Percentiles rank a stretch among this genome's conserved stretches.
These are phyloP conservation scores for Alternaria ventricosa DNA, from an alignment of 2,329 filamentous ascomycete genomes.

Conservation along the genomic window DNA sequence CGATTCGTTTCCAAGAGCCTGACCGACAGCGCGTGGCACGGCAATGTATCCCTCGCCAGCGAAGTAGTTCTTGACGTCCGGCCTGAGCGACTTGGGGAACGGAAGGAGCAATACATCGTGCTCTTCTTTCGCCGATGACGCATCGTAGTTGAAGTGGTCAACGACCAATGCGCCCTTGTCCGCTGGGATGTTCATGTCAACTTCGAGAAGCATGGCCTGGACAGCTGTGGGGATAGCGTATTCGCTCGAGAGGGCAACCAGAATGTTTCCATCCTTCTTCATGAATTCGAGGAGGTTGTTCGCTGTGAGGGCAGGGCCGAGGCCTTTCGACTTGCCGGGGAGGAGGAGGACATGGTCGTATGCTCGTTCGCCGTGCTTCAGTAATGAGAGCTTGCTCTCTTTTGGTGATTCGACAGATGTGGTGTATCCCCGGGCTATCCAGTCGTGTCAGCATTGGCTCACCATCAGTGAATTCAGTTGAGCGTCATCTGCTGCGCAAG, in stretches of 20 bases:
- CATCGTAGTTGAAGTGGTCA: constrained; percentile 96
- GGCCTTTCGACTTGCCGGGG: constrained; percentile 88
- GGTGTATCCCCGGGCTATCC: constrained; percentile 78
- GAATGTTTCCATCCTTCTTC: constrained; percentile 88
- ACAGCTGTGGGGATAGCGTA: constrained; percentile 74
- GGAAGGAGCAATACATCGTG: constrained; percentile 89
- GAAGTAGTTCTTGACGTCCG: constrained; percentile 81
- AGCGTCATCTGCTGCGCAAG: neutral
- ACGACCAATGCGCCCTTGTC: constrained; percentile 87
- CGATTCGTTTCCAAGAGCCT: constrained; percentile 77
- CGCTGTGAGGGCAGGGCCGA: constrained; percentile 87
- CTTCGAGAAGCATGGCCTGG: constrained; percentile 79
- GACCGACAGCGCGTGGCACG: constrained; percentile 81
- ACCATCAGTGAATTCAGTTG: constrained; percentile 1
- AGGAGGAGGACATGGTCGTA: constrained; percentile 93
- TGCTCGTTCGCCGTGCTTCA: constrained; percentile 82
- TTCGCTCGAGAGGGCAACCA: constrained; percentile 80
- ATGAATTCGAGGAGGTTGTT: constrained; percentile 88
- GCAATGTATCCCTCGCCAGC: constrained; percentile 72
- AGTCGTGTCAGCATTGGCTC: constrained; percentile 12
- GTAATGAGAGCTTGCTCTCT: constrained; percentile 69
- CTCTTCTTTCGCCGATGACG: constrained; percentile 73
- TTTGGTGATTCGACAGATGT: constrained; percentile 74
- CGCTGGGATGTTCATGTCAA: constrained; percentile 85
- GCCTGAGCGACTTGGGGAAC: constrained; percentile 67